These are phyloP conservation scores for Diplodia sapinea DNA, from an alignment of 2,329 filamentous ascomycete species.

Conservation along the genomic window DNA sequence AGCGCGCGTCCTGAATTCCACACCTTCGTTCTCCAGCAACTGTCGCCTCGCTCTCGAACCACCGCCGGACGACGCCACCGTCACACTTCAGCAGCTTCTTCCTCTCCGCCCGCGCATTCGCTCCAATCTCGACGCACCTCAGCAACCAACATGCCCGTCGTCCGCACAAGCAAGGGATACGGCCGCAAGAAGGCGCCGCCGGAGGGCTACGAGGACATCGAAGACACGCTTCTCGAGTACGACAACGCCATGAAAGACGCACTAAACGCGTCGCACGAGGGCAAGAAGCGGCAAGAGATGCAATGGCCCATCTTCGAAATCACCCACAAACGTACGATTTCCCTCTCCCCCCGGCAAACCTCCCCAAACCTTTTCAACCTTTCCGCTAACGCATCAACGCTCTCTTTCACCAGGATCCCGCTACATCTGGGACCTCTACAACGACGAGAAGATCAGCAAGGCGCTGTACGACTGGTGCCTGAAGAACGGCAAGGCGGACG, in stretches of 20 bases:
- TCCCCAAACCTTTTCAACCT: too few species aligned
- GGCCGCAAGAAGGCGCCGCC: constrained; percentile 82
- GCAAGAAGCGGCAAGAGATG: constrained; percentile 87
- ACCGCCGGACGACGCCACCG: constrained; percentile 1
- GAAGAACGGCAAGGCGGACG: constrained; percentile 95
- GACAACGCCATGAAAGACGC: constrained; percentile 94
- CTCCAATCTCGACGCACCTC: neutral
- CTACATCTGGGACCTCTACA: constrained; percentile 97
- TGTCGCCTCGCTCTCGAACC: neutral
- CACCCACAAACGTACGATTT: constrained; percentile 78
- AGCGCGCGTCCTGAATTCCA: neutral
- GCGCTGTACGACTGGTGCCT: constrained; percentile 93
- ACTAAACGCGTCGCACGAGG: constrained; percentile 80
- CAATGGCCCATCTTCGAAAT: constrained; percentile 99
- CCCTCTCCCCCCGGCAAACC: neutral
- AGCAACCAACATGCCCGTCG: constrained; percentile 68
- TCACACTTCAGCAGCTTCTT: neutral
- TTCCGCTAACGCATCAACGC: neutral
- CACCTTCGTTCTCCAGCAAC: neutral
- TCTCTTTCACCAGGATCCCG: constrained; percentile 60
- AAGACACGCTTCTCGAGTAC: constrained; percentile 84
- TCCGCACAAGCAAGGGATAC: constrained; percentile 64
- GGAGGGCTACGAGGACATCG: constrained; percentile 85
- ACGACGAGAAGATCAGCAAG: constrained; percentile 93
- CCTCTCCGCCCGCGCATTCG: neutral